phyloP scores from a whole-genome alignment of 2,329 filamentous ascomycete species.

The Calonectria henricotiae region DNA sequence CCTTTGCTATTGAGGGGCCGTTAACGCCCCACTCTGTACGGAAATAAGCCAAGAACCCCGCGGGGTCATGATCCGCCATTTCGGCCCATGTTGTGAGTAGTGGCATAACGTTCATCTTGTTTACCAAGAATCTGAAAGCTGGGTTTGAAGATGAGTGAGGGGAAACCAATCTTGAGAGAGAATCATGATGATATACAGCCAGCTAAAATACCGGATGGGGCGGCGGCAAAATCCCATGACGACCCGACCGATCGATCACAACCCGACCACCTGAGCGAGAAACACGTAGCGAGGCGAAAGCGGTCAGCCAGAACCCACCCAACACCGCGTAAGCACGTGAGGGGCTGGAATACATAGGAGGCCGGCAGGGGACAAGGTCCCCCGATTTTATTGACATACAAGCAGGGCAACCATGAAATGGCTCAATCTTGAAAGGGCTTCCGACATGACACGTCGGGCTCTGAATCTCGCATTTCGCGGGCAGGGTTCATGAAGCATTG shows the following conservation, averaged over 20 bases:
- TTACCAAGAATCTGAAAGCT: background rate
- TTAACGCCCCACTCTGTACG: background rate
- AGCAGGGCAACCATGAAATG: slow-evolving; percentile 3
- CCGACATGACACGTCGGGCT: background rate
- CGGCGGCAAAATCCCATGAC: slow-evolving; percentile 17
- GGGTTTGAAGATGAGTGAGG: slow-evolving; percentile 1
- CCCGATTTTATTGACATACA: background rate
- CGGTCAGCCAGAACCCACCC: slow-evolving; percentile 13
- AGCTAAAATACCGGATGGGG: background rate
- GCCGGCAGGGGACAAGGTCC: background rate
- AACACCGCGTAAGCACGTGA: background rate
- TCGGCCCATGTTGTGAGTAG: slow-evolving; percentile 1
- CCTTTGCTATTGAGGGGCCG: slow-evolving; percentile 2
- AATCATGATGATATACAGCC: slow-evolving; percentile 7
- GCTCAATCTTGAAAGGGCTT: background rate
- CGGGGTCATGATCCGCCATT: slow-evolving; percentile 3
- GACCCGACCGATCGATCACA: slow-evolving; percentile 5
- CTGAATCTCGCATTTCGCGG: background rate
- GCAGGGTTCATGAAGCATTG: background rate
- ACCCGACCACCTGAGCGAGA: slow-evolving; percentile 9
- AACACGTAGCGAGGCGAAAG: slow-evolving; percentile 15
- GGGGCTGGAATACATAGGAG: slow-evolving; percentile 4
- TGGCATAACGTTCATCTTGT: background rate
- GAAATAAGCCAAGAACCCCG: slow-evolving; percentile 2
- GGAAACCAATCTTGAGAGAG: background rate